phyloP scores from a whole-genome alignment of 441 rosid species.

The Pelargonium fulgidum region DNA sequence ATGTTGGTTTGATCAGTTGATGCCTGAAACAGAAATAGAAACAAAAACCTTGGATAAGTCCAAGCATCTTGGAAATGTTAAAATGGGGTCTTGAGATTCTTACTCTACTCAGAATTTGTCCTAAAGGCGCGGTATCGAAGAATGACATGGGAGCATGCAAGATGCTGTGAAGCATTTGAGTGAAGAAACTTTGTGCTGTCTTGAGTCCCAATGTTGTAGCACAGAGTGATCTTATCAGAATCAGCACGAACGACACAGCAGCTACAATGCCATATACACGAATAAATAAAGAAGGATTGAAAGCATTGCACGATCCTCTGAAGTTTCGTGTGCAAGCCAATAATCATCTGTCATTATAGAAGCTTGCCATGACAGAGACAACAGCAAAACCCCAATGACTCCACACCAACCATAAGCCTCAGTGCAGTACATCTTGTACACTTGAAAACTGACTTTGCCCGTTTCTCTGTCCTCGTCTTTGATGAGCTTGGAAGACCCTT shows the following conservation, averaged over 20 bases:
- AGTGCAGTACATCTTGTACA: conserved; percentile 68
- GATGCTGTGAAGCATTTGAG: conserved; percentile 54
- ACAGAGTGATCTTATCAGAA: conserved; percentile 40
- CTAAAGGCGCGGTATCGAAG: conserved; percentile 87
- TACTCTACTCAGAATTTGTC: conserved; percentile 79
- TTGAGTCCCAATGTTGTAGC: conserved; percentile 56
- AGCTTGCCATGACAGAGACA: conserved; percentile 74
- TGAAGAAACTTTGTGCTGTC: conserved; percentile 71
- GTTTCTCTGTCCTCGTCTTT: conserved; percentile 84
- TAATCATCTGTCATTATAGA: conserved; percentile 84
- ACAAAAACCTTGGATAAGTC: conserved; percentile 46
- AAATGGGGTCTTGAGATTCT: conserved; percentile 16
- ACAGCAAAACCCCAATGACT: conserved; percentile 37
- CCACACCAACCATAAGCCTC: conserved; percentile 99
- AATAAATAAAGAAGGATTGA: conserved; percentile 55
- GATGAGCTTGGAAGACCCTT: conserved; percentile 66
- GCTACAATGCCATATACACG: conserved; percentile 40
- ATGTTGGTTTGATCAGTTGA: conserved; percentile 83
- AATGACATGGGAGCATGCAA: conserved; percentile 83
- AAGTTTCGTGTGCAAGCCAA: conserved; percentile 89
- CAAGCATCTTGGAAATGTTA: neutral
- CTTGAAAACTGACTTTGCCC: conserved; percentile 60
- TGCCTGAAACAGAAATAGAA: conserved; percentile 45
- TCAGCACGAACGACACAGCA: conserved; percentile 58
- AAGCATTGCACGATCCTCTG: conserved; percentile 38